Conservation (phyloP, 371 early-diverging fungal species). For the Lichtheimia hyalospora region DNA sequence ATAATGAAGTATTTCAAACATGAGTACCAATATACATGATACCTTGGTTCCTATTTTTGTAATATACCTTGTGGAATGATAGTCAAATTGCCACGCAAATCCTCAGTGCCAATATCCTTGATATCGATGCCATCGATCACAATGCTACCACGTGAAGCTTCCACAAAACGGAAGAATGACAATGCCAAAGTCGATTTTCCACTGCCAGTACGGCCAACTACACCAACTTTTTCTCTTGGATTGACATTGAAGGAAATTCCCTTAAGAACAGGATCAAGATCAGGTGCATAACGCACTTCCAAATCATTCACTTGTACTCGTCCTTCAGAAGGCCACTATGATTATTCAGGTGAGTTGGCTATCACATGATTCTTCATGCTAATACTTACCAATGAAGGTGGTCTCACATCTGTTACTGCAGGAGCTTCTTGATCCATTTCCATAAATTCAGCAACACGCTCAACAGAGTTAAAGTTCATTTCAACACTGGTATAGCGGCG, state of each 20-base stretch:
- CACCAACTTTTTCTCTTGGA: conserved; percentile 59
- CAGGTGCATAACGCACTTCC: conserved; percentile 62
- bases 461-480: conserved; percentile 83
- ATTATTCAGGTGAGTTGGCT: not conserved
- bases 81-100: conserved; percentile 67
- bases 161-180: conserved; percentile 76
- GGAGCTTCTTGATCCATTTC: conserved; percentile 77
- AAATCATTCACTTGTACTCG: conserved; percentile 58
- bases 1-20: no score
- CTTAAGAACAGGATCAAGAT: conserved; percentile 59
- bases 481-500: conserved; percentile 75
- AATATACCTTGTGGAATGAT: conserved; percentile 69
- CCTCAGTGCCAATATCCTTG: conserved; percentile 65
- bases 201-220: conserved; percentile 73
- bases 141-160: conserved; percentile 68
- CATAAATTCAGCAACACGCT: conserved; percentile 82
- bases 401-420: conserved; percentile 48
- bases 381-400: conserved; percentile 51
- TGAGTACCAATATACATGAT: no score
- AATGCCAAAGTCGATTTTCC: conserved; percentile 79
- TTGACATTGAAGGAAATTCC: conserved; percentile 52
- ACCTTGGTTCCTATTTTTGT: not conserved
- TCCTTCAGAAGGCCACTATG: conserved; percentile 66
- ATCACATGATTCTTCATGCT: not conserved
- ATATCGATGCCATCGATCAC: conserved; percentile 77